These are phyloP conservation scores for Pleurotus eryngii DNA, from an alignment of 768 basidiomycete species.

Conservation along the genomic window DNA sequence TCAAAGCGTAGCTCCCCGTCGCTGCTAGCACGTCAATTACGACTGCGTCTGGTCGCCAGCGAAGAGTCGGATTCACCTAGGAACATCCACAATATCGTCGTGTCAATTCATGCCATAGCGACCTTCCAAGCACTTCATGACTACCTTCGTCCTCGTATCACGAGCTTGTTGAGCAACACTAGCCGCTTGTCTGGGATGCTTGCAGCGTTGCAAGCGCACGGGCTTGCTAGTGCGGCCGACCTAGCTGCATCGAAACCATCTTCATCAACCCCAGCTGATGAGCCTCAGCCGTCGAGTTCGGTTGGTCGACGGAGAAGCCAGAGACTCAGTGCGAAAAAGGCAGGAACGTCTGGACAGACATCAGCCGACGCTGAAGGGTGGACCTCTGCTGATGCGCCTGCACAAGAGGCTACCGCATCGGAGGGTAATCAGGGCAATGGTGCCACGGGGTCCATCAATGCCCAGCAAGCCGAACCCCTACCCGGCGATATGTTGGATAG, in stretches of 20 bases:
- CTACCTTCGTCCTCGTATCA: conserved; percentile 87
- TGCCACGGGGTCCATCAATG: conserved; percentile 13
- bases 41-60: conserved; percentile 84
- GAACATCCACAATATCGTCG: conserved; percentile 84
- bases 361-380: conserved; percentile 9
- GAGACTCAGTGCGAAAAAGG: conserved; percentile 72
- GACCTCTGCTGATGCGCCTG: not conserved
- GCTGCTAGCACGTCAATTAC: conserved; percentile 87
- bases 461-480: conserved; percentile 35
- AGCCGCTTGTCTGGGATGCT: conserved; percentile 85
- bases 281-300: conserved; percentile 31
- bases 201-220: conserved; percentile 81
- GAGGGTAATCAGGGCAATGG: not conserved
- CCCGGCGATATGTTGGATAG: conserved; percentile 60
- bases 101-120: conserved; percentile 97
- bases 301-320: conserved; percentile 75
- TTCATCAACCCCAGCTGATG: conserved; percentile 33
- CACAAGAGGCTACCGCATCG: not conserved
- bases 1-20: conserved; percentile 90
- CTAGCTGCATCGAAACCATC: conserved; percentile 14
- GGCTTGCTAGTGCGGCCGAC: conserved; percentile 45
- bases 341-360: conserved; percentile 17
- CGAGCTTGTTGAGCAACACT: conserved; percentile 60
- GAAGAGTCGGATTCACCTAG: conserved; percentile 89
- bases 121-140: conserved; percentile 97